Base-by-base conservation (phyloP, 345 rosid genomes). In the Noccaea caerulescens region DNA sequence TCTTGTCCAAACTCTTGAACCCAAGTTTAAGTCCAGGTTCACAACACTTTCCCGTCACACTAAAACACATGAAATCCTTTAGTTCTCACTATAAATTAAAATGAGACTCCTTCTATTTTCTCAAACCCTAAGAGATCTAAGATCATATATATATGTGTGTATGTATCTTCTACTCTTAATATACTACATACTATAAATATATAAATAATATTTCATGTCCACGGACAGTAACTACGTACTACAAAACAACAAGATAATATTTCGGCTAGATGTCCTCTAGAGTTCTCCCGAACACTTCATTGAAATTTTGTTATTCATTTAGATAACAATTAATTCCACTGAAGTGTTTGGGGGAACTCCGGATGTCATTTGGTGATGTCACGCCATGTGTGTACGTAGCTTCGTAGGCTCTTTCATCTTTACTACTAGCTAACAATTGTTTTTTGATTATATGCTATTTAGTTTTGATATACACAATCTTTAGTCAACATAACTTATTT, bases 321-420 rank as follows among this genome's bases (percentile, higher is more conserved):
- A 6, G 14, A 4, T 27, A 30, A 49, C 58, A 49, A 4, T 37
- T 56, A 36, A 33, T 55, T 72, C 12, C 42, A 64, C 76, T 63
- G 72, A 73, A 73, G 72, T 73, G 77, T 73, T 73, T 73, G 72
- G 77, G 68, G 77, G 77, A 73, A 73, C 77, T 58, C 72, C 59
- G 46, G 68, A 58, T 58, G 45, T n/a, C 60, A 73, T 73, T 73
- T 66, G 47, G 67, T 66, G 60, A 58, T 66, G 18, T 30, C 27
- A 47, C 46, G 2, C 43, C 38, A 34, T 33, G 11, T 34, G 2
- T 53, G 33, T 64, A 38, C 54, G 47, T 53, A 62, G 18, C 7
- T 41, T 32, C 37, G 43, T 5, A 3, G 16, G 37, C n/a, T 43
- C 23, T 68, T 33, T 11, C 11, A 27, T 27, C 30, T 3, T 27